phyloP scores from a whole-genome alignment of 768 basidiomycete species.

The Tricholoma sp. region DNA sequence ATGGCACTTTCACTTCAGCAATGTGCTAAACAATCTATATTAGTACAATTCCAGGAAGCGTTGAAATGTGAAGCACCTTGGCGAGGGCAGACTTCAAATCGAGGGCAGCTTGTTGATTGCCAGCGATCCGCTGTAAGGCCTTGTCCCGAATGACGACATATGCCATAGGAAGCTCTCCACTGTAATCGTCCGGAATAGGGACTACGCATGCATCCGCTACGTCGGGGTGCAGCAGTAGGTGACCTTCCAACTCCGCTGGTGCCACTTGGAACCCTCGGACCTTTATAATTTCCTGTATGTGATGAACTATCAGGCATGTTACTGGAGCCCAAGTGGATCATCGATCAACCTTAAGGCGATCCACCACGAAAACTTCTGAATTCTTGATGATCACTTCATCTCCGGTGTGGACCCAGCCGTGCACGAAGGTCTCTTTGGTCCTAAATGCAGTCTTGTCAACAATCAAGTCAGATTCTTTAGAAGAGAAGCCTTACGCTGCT shows the following conservation, averaged over 20 bases:
- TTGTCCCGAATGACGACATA: slow-evolving; percentile 53
- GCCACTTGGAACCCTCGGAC: slow-evolving; percentile 57
- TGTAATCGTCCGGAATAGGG: slow-evolving; percentile 66
- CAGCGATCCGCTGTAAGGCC: slow-evolving; percentile 29
- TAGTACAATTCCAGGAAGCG: not conserved
- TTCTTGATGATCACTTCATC: slow-evolving; percentile 68
- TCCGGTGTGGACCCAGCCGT: slow-evolving; percentile 66
- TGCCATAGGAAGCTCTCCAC: slow-evolving; percentile 70
- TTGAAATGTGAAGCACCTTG: slow-evolving; percentile 41
- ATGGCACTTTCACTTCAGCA: slow-evolving; percentile 49
- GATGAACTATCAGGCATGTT: not conserved
- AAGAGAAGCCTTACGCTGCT: slow-evolving; percentile 43
- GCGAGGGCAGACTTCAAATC: slow-evolving; percentile 40
- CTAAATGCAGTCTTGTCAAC: slow-evolving; percentile 23
- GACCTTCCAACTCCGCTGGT: slow-evolving; percentile 64
- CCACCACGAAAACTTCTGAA: slow-evolving; percentile 63
- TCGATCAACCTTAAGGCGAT: slow-evolving; percentile 57
- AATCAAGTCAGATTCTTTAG: not conserved
- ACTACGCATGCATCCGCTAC: slow-evolving; percentile 64
- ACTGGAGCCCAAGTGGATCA: not conserved
- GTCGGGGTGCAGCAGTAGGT: slow-evolving; percentile 54
- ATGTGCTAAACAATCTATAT: slow-evolving; percentile 39
- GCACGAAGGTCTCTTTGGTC: slow-evolving; percentile 57
- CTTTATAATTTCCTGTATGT: slow-evolving; percentile 67
- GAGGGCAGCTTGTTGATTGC: slow-evolving; percentile 26